Base-by-base conservation (phyloP, 1,284 basidiomycete genomes). In the Ustanciosporium gigantosporum region DNA sequence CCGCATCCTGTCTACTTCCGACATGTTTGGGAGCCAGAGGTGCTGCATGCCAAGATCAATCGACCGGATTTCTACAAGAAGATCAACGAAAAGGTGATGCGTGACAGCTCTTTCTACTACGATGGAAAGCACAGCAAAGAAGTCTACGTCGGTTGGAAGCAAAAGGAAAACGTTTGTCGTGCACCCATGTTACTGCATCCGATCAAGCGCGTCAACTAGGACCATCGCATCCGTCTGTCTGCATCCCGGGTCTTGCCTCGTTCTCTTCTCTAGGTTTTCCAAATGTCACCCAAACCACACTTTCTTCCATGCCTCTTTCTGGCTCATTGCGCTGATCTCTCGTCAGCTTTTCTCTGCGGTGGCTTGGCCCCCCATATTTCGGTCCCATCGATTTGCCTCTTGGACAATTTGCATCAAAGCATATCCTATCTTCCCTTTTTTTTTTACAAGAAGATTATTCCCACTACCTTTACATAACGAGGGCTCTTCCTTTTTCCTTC, bases 1-100 rank as follows among this genome's bases (percentile, higher is more conserved):
- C 75, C 75, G 6, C 72, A 75, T 42, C 75, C 75, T n/a, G 68
- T 77, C 60, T 76, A 74, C 66, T 77, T 77, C 57, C 64, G 75
- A 9, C 74, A 77, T 55, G 50, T 70, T 17, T 76, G 74, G 75
- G 74, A 76, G 44, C 52, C 67, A 25, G 60, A 71, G 45, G 69
- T 74, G 56, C 62, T 77, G 32, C 60, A 74, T 41, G 44, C 58
- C 22, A 45, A 68, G n/a, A 74, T 77, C 56, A 76, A 77, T 47
- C 55, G 73, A 39, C 70, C 60, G 5, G 71, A 76, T 42, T 75
- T 76, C 42, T 77, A 77, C 68, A 68, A 73, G 46, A 74, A 74
- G 70, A 66, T 66, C 45, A 68, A 76, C 62, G 75, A 77, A 44
- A 72, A 73, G 49, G 67, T 75, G 38, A 73, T 76, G 73, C 60